phyloP scores from a whole-genome alignment of 495 filamentous ascomycete genomes.

The Letharia columbiana region DNA sequence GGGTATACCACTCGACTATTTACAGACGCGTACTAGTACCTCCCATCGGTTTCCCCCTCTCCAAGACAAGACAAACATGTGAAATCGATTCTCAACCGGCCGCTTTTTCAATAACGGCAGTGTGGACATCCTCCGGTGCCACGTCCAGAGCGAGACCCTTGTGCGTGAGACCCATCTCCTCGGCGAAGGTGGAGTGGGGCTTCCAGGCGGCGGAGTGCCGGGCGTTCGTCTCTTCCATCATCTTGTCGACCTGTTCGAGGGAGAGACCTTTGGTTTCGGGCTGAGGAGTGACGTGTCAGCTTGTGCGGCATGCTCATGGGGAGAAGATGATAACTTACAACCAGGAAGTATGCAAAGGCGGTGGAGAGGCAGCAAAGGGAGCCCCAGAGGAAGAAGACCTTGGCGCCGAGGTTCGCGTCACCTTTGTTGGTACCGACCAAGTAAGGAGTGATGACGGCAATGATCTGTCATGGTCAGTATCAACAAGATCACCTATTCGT shows the following conservation, averaged over 20 bases:
- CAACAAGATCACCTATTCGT: background rate
- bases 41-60: background rate
- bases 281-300: background rate
- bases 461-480: conserved; percentile 36
- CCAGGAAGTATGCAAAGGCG: conserved; percentile 70
- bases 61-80: background rate
- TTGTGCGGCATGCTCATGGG: background rate
- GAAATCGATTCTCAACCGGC: background rate
- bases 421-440: conserved; percentile 57
- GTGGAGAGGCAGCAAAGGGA: conserved; percentile 56
- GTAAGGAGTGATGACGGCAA: conserved; percentile 71
- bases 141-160: conserved; percentile 23
- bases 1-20: background rate
- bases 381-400: conserved; percentile 84
- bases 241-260: conserved; percentile 82
- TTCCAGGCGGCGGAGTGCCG: conserved; percentile 68
- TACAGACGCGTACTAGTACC: background rate
- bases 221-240: conserved; percentile 79
- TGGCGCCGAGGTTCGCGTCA: conserved; percentile 55
- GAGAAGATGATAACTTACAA: conserved; percentile 26
- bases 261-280: conserved; percentile 82
- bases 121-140: conserved; percentile 14
- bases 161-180: conserved; percentile 50
- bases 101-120: conserved; percentile 7
- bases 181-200: conserved; percentile 63